Evolutionary conservation across 2,329 filamentous ascomycete genomes (phyloP).

Genomic region (Paracorniculantispora psalliotae): DNA sequence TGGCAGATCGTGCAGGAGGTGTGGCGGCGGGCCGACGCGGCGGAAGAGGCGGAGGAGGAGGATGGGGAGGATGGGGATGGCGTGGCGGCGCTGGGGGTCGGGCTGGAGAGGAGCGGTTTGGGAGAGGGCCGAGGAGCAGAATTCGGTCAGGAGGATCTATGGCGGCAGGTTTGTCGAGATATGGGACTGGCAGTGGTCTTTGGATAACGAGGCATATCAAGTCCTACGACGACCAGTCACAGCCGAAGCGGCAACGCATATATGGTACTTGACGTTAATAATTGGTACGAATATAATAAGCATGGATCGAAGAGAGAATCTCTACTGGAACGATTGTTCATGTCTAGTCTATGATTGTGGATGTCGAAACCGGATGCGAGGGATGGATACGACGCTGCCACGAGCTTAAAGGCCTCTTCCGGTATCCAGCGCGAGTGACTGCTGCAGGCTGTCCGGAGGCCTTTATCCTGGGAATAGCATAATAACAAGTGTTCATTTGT

Average conservation of each 20-base stretch:
- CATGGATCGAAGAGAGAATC: neutral
- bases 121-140: neutral
- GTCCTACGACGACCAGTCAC: neutral
- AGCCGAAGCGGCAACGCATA: neutral
- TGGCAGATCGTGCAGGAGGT: constrained; percentile 59
- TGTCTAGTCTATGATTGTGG: neutral
- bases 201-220: constrained; percentile 35
- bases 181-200: constrained; percentile 57
- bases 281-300: neutral
- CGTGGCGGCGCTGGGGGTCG: neutral
- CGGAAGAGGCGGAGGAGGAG: constrained; percentile 11
- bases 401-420: neutral
- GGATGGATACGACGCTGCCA: neutral
- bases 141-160: constrained; percentile 35
- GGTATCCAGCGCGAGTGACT: neutral
- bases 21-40: constrained; percentile 49
- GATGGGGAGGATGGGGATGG: constrained; percentile 15
- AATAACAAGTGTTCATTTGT: too few relatives aligned
- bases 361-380: neutral
- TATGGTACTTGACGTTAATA: neutral
- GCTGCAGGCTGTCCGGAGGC: too few relatives aligned
- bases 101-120: neutral
- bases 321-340: neutral
- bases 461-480: too few relatives aligned
- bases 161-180: constrained; percentile 53